phyloP scores from a whole-genome alignment of 768 basidiomycete species.

The Suillus ampliporus region DNA sequence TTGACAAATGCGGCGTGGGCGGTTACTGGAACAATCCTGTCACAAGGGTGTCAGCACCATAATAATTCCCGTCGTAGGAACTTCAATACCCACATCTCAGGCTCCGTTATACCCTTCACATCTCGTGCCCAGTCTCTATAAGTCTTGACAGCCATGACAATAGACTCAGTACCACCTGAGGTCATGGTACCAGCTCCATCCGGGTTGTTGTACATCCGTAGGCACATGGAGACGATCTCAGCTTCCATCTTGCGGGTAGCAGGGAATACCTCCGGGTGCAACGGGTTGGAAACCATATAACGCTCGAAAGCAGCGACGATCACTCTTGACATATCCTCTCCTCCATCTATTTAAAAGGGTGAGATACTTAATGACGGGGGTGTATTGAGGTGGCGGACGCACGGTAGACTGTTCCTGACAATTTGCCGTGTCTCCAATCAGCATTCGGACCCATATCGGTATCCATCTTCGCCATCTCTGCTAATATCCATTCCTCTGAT shows the following conservation, averaged over 20 bases:
- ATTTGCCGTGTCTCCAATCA: slow-evolving; percentile 72
- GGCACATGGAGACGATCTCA: slow-evolving; percentile 88
- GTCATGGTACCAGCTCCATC: slow-evolving; percentile 92
- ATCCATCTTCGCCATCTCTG: slow-evolving; percentile 86
- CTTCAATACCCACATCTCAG: slow-evolving; percentile 77
- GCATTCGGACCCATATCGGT: slow-evolving; percentile 48
- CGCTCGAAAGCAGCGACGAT: slow-evolving; percentile 81
- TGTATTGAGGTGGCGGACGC: slow-evolving; percentile 33
- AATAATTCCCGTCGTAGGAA: neutral
- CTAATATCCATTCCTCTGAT: slow-evolving; percentile 72
- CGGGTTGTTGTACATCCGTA: slow-evolving; percentile 85
- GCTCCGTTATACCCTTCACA: slow-evolving; percentile 86
- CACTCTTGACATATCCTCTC: slow-evolving; percentile 77
- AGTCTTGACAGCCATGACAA: slow-evolving; percentile 94
- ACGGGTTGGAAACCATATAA: slow-evolving; percentile 86
- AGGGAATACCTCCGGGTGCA: slow-evolving; percentile 94
- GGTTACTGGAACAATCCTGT: slow-evolving; percentile 80
- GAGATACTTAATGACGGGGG: neutral
- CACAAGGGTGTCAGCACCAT: neutral
- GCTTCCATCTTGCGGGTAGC: slow-evolving; percentile 97
- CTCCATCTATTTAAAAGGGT: slow-evolving; percentile 63
- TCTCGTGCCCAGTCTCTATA: slow-evolving; percentile 90
- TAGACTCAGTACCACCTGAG: slow-evolving; percentile 94
- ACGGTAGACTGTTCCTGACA: slow-evolving; percentile 91
- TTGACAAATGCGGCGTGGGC: slow-evolving; percentile 98